Evolutionary conservation across 2,329 filamentous ascomycete species (phyloP).

Genomic region (Periconia sp.): DNA sequence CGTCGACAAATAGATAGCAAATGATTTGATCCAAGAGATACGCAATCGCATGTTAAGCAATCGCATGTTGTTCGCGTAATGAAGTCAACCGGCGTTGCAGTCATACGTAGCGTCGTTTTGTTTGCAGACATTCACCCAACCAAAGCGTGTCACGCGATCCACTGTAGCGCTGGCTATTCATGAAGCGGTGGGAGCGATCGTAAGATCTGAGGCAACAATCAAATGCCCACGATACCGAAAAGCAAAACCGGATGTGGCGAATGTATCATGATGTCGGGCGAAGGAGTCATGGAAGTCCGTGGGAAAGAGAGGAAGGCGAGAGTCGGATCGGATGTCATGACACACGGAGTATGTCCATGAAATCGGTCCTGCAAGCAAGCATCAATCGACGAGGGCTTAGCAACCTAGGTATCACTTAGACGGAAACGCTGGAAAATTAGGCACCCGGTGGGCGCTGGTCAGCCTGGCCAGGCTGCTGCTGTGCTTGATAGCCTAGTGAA

Average conservation of each 20-base stretch:
- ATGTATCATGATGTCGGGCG: not conserved
- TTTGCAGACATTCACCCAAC: too few relatives aligned
- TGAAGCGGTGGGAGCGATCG: too few relatives aligned
- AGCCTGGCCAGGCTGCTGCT: conserved; percentile 40
- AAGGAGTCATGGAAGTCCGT: conserved; percentile 9
- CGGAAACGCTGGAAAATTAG: conserved; percentile 37
- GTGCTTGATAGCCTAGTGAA: conserved; percentile 64
- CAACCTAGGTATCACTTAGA: conserved; percentile 44
- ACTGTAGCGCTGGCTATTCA: too few relatives aligned
- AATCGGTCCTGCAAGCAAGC: conserved; percentile 46
- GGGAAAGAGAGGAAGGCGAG: not conserved
- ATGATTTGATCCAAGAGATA: too few relatives aligned
- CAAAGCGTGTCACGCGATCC: too few relatives aligned
- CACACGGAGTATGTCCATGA: conserved; percentile 29
- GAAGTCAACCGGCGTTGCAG: too few relatives aligned
- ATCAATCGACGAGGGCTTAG: conserved; percentile 44
- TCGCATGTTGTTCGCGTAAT: too few relatives aligned
- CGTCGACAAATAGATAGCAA: too few relatives aligned
- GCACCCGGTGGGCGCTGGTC: conserved; percentile 38
- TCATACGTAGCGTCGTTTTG: too few relatives aligned
- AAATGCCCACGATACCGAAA: not conserved
- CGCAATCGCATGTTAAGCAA: too few relatives aligned
- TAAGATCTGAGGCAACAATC: too few relatives aligned
- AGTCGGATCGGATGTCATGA: conserved; percentile 24
- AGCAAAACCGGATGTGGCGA: not conserved